A percentile compares a stretch with the other conserved stretches of the same genome.
Conservation (phyloP, 768 basidiomycete genomes). For the Agaricus blazei region DNA sequence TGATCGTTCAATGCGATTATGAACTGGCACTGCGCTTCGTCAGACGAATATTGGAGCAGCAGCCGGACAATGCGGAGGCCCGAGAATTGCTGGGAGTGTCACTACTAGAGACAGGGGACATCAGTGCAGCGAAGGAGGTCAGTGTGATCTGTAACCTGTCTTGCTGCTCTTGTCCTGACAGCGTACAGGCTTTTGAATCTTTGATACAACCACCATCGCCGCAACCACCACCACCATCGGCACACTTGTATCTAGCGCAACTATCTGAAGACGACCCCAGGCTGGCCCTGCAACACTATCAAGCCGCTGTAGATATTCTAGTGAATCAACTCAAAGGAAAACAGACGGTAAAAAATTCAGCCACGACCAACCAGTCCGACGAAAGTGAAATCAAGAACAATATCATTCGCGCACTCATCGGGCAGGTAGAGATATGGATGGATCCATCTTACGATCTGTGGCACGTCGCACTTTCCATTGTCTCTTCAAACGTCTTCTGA, state of each 20-base stretch:
- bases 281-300: constrained; percentile 68
- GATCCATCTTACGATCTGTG: constrained; percentile 84
- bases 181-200: too few species aligned
- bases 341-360: constrained; percentile 39
- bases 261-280: constrained; percentile 73
- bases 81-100: too few species aligned
- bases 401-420: constrained; percentile 74
- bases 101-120: too few species aligned
- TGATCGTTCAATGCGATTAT: too few species aligned
- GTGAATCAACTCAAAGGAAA: constrained; percentile 71
- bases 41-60: too few species aligned
- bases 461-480: constrained; percentile 31
- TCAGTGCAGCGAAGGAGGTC: too few species aligned
- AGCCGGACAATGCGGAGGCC: too few species aligned
- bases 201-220: constrained; percentile 61
- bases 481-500: background rate
- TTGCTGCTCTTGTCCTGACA: too few species aligned
- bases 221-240: constrained; percentile 54
- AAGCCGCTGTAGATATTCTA: constrained; percentile 75
- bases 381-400: constrained; percentile 60
- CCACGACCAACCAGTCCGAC: constrained; percentile 28
- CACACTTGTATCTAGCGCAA: constrained; percentile 60
- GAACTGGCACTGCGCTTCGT: too few species aligned
- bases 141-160: too few species aligned
- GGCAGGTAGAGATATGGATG: constrained; percentile 97